phyloP scores from a whole-genome alignment of 2,329 filamentous ascomycete species.

The Cercospora zeina region DNA sequence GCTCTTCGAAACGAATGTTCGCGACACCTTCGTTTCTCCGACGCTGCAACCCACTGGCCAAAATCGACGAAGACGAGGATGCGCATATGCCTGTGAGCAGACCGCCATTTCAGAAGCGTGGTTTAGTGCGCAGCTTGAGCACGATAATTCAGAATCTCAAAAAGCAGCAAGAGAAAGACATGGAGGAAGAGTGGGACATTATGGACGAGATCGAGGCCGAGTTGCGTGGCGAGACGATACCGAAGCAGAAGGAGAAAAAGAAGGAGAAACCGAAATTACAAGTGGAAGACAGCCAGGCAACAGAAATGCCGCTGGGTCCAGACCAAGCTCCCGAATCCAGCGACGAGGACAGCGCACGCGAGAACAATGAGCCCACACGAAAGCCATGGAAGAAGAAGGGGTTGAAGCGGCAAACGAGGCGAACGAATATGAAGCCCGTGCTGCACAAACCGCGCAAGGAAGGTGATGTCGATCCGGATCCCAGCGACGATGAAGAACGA shows the following conservation, averaged over 20 bases:
- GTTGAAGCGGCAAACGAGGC: conserved; percentile 73
- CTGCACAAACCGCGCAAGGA: conserved; percentile 37
- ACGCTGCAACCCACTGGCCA: conserved; percentile 50
- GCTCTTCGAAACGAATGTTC: conserved; percentile 47
- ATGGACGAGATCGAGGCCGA: conserved; percentile 68
- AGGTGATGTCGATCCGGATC: conserved; percentile 17
- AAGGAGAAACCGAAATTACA: conserved; percentile 28
- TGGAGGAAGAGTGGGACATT: conserved; percentile 73
- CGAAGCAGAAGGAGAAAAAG: conserved; percentile 28
- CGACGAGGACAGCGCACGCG: conserved; percentile 55
- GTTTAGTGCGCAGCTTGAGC: conserved; percentile 67
- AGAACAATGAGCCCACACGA: conserved; percentile 46
- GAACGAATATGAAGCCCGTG: conserved; percentile 56
- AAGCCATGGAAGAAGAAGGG: conserved; percentile 79
- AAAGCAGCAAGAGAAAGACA: conserved; percentile 66
- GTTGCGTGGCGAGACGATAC: conserved; percentile 24
- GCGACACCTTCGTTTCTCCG: conserved; percentile 71
- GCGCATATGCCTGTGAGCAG: conserved; percentile 15
- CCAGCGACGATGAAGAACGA: conserved; percentile 17
- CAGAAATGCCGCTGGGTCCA: conserved; percentile 49
- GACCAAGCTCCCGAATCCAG: conserved; percentile 51
- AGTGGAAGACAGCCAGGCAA: conserved; percentile 48
- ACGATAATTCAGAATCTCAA: conserved; percentile 70
- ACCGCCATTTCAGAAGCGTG: conserved; percentile 46
- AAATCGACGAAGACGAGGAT: conserved; percentile 60